Evolutionary conservation across 2,329 filamentous ascomycete genomes (phyloP).

Genomic region (Uncinocarpus reesii): DNA sequence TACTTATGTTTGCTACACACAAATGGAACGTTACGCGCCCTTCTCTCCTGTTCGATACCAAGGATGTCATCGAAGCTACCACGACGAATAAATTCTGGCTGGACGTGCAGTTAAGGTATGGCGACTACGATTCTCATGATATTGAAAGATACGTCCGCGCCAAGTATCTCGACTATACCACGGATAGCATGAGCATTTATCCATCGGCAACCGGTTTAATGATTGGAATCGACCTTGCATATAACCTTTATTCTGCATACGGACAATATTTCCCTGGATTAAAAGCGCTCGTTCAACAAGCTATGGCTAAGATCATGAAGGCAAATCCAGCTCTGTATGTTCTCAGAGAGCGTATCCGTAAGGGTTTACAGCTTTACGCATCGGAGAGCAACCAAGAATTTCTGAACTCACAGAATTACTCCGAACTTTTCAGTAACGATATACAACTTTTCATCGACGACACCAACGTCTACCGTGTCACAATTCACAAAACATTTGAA

Average conservation of each 20-base stretch:
- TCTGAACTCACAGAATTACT: slow-evolving; percentile 98
- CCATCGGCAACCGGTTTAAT: slow-evolving; percentile 93
- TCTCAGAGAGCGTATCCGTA: slow-evolving; percentile 90
- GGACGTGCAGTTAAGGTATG: slow-evolving; percentile 90
- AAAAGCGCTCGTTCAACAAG: slow-evolving; percentile 90
- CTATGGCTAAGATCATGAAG: slow-evolving; percentile 99
- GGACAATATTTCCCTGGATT: slow-evolving; percentile 97
- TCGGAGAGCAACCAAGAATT: slow-evolving; percentile 99
- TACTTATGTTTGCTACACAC: slow-evolving; percentile 89
- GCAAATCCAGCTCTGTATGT: slow-evolving; percentile 96
- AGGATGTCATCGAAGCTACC: slow-evolving; percentile 84
- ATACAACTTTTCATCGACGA: slow-evolving; percentile 98
- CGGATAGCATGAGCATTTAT: slow-evolving; percentile 97
- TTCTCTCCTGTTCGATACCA: slow-evolving; percentile 88
- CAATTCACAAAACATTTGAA: slow-evolving; percentile 99
- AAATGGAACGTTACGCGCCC: slow-evolving; percentile 98
- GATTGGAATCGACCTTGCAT: slow-evolving; percentile 94
- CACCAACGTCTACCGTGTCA: slow-evolving; percentile 98
- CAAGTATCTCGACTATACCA: slow-evolving; percentile 98
- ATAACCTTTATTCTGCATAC: slow-evolving; percentile 96
- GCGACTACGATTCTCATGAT: slow-evolving; percentile 97
- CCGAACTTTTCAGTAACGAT: slow-evolving; percentile 97
- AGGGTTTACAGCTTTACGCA: slow-evolving; percentile 93
- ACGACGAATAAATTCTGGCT: slow-evolving; percentile 99
- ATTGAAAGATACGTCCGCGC: slow-evolving; percentile 96